Evolutionary conservation across 2,329 filamentous ascomycete genomes (phyloP), one percentile per base, ranked within the genome.

Genomic region (Fusarium irregulare): DNA sequence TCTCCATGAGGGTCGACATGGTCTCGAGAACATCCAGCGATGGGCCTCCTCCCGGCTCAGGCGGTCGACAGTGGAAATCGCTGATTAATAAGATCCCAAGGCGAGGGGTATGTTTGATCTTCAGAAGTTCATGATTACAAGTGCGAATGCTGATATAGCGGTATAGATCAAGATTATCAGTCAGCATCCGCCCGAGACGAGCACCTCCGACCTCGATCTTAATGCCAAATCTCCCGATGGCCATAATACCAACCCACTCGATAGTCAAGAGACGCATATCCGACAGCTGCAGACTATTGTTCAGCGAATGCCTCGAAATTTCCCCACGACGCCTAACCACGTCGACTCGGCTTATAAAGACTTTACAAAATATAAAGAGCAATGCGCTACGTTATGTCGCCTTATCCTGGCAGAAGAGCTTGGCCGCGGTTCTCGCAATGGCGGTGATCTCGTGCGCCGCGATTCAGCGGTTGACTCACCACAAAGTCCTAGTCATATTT

Each of bases 291-390:
- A 79, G 14, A 63, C 72, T 25, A 72, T 81, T 10, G 69, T 80
- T 11, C 78, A 78, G 57, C 78, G 79, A 49, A 78, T 82, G 71
- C 68, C 68, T 28, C 76, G 78, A 45, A 71, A 77, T 41, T 73
- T 76, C 6, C 77, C 80, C 5, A 68, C 76, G 0, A 76, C 74
- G 2, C 75, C 79, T 4, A 79, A 73, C 58, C 76, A 81, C 8
- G 80, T 85, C 18, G 84, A 85, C 59, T 76, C 78, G 5, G 81
- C 80, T 7, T 86, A 82, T 69, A 81, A 82, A 25, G 78, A 83
- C 9, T 86, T 84, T 48, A 69, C 72, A 55, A 85, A 80, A 65
- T 68, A 82, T 49, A 80, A 76, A 56, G 81, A 83, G 3, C 78
- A 77, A 55, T 82, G 81, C 59, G 61, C 78, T n/a, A 74, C 75